Evolutionary conservation across 75 land plant genomes (phyloP), one percentile per base, ranked within the genome.

Genomic region (Pinus taeda): DNA sequence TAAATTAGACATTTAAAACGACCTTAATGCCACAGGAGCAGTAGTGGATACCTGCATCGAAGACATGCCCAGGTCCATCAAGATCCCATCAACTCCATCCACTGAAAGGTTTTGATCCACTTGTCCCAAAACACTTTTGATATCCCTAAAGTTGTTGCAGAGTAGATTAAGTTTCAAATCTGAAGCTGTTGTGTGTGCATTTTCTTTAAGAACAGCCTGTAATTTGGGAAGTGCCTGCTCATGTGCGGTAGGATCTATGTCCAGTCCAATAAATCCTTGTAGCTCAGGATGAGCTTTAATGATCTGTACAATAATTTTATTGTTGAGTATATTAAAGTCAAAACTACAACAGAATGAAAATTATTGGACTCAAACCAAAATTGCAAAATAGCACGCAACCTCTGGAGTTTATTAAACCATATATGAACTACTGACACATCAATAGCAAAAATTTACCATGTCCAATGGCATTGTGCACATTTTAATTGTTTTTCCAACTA

Each of bases 31-130:
- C 55, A 13, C 29, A 37, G n/a, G 20, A 36, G 55, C 59, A 63
- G 45, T 39, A 73, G 62, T 67, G 42, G 20, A 58, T 61, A 94
- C 99, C 99, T 97, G 99, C 99, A 97, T 97, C 42, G 99, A 97
- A 30, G 99, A 97, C 89, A 97, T 90, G 64, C 99, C 99, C 78
- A 97, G 77, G 81, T 97, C 99, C 98, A 97, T 91, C 67, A 97
- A 79, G 33, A 97, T 91, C 22, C 96, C 99, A 88, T 95, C 94
- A 53, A 97, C 90, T 75, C 98, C 98, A 64, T 74, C 59, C 36
- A 37, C 56, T 45, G 75, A 30, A 24, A 89, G 73, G 4, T 74
- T 77, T 49, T 75, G 78, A 83, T 90, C 93, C 33, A 90, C 71
- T 18, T 85, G 81, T 29, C 37, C 30, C 17, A 97, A 78, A 37